Evolutionary conservation across 164 flowering plant species (phyloP), one percentile per base, ranked within the genome.

Genomic region (Magnolia sinica): DNA sequence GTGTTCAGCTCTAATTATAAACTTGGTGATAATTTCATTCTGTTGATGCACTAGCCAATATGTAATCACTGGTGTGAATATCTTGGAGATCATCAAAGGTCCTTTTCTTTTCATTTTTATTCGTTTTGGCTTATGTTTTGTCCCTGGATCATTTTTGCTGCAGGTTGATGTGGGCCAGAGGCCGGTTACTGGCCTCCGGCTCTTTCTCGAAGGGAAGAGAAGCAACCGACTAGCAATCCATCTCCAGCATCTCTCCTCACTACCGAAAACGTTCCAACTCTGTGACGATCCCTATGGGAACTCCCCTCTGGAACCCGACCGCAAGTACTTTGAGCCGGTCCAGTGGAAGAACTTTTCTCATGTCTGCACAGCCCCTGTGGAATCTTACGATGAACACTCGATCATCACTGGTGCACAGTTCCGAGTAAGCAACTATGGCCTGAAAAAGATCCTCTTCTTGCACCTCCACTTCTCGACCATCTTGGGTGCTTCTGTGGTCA

Each of bases 331-430:
- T 64, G 98, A 96, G 80, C 89, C 91, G 64, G 96, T 96, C 70
- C 89, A 90, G 52, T 92, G 97, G 98, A 92, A 91, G 84, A 87
- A 87, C 83, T 96, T 90, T 74, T 96, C 99, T 75, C 98, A 94
- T 77, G 90, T 96, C 14, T 96, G 99, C 86, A 96, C 99, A 29
- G 99, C 98, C 20, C 99, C 99, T 1, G 91, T 96, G 67, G 98
- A 96, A 74, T 72, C 97, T 11, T 89, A 94, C 0, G 95, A 90
- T 68, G 97, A 94, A 59, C 85, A 85, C 9, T 89, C 94, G 4
- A 89, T 94, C 49, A 97, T 96, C 27, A 94, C 98, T 0, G 97
- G 99, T 24, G 97, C 98, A 6, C 93, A 91, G 73, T 84, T 96
- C 61, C 87, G 89, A 31, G 98, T 96, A 14, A 86, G 87, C 74